Conservation (phyloP, 768 basidiomycete genomes). For the Trametes coccinea region DNA sequence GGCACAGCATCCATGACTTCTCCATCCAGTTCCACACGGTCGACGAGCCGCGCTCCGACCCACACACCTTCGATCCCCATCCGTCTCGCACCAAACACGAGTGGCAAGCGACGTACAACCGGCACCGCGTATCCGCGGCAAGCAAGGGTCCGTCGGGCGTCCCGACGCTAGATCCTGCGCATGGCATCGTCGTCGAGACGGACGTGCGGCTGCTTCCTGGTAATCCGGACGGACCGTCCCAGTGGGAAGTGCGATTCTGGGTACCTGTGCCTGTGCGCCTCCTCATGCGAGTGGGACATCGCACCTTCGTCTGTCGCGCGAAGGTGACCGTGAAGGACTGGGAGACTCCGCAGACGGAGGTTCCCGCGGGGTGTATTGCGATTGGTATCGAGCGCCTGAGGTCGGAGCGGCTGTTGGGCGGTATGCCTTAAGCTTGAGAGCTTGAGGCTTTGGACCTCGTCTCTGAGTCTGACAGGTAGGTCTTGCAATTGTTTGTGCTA, state of each 20-base stretch:
- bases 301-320: slow-evolving; percentile 42
- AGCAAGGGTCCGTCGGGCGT: background rate
- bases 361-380: background rate
- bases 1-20: slow-evolving; percentile 13
- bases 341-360: slow-evolving; percentile 9
- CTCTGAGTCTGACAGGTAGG: too few species aligned
- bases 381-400: slow-evolving; percentile 12
- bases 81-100: background rate
- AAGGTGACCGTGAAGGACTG: slow-evolving; percentile 29
- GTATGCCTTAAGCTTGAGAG: too few species aligned
- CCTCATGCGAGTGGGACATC: slow-evolving; percentile 48
- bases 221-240: slow-evolving; percentile 16
- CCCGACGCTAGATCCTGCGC: slow-evolving; percentile 7
- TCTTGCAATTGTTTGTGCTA: too few species aligned
- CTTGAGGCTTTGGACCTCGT: too few species aligned
- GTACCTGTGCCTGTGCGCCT: slow-evolving; percentile 49
- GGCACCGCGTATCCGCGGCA: background rate
- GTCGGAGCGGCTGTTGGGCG: background rate
- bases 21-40: slow-evolving; percentile 18
- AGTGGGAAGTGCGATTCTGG: slow-evolving; percentile 42
- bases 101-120: slow-evolving; percentile 7
- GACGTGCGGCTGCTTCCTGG: background rate
- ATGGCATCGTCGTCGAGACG: slow-evolving; percentile 15
- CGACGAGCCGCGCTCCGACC: slow-evolving; percentile 7
- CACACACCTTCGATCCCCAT: slow-evolving; percentile 2